Evolutionary conservation across 208 protist genomes (phyloP), one percentile per base, ranked within the genome.

Genomic region (Acanthamoeba rhysodes): DNA sequence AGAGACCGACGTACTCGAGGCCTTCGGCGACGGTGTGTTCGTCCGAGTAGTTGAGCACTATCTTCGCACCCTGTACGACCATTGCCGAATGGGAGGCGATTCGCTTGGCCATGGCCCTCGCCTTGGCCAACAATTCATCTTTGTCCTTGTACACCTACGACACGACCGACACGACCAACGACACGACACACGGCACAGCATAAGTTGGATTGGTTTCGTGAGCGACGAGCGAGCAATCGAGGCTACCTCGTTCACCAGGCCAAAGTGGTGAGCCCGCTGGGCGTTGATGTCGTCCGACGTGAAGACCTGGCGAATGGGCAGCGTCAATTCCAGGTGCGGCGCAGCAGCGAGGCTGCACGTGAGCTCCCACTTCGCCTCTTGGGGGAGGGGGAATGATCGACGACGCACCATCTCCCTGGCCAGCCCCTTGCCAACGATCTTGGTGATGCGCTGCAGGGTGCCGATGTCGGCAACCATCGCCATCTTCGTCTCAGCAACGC

Each of bases 91-190:
- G 50, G 59, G 50, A 22, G 64, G 87, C 87, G 87, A 93, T 93
- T 4, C 29, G 7, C 37, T 74, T 22, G 10, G 87, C 87, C 87
- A 93, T 93, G 20, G 55, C 87, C 24, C 87, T 9, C 1, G 57
- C 87, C 48, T 64, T 72, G 57, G 50, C 55, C 22, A 93, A 48
- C 10, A 93, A 55, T 29, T n/a, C 87, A 7, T 93, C 87, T 27
- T 93, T 93, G 87, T 93, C 87, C 62, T 93, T 93, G 87, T 37
- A 93, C 34, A 93, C 87, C 87, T 93, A 16, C 34, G 27, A 37
- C 22, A n/a, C 41, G 8, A 14, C 0, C 20, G 8, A 84, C 27
- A 2, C 34, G 29, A 37, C 18, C 0, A 6, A 37, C 27, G 6
- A 84, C 18, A 10, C 18, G 22, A 18, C 29, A 55, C 16, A 27